Percentiles rank a stretch among this genome's conserved stretches.
phyloP scores from a whole-genome alignment of 495 filamentous ascomycete genomes.

The Penicillium canescens region DNA sequence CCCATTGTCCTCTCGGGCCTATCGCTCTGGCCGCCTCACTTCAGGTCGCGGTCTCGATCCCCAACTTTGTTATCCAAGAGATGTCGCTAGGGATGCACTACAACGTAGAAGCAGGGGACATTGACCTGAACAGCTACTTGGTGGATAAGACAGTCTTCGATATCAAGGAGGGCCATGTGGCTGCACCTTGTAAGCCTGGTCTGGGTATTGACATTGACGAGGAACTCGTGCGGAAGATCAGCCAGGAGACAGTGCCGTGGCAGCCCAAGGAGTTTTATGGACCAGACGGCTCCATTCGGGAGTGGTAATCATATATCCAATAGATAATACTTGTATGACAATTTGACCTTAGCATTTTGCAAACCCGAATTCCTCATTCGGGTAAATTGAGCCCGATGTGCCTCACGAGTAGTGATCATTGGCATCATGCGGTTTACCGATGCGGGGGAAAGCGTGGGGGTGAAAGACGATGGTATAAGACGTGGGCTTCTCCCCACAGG shows the following conservation, averaged over 20 bases:
- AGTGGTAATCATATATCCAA: slow-evolving; percentile 56
- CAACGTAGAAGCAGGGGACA: slow-evolving; percentile 61
- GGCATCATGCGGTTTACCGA: neutral
- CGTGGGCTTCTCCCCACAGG: neutral
- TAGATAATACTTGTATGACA: neutral
- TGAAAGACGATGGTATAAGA: neutral
- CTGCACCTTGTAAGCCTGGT: slow-evolving; percentile 59
- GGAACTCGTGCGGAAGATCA: slow-evolving; percentile 56
- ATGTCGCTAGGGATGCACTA: slow-evolving; percentile 84
- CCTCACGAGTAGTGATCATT: no score
- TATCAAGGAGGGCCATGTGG: slow-evolving; percentile 69
- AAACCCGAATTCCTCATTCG: no score
- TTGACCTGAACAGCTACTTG: slow-evolving; percentile 70
- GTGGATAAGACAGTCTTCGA: slow-evolving; percentile 63
- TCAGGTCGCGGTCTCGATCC: slow-evolving; percentile 63
- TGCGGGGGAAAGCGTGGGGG: slow-evolving; percentile 1
- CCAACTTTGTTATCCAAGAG: slow-evolving; percentile 82
- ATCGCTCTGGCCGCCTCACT: slow-evolving; percentile 75
- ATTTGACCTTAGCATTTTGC: neutral
- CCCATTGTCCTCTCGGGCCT: slow-evolving; percentile 77
- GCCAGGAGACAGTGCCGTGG: slow-evolving; percentile 58
- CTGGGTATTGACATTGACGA: slow-evolving; percentile 80
- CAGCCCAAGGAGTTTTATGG: slow-evolving; percentile 65
- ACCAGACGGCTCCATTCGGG: slow-evolving; percentile 68
- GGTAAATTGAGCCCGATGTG: no score